These are phyloP conservation scores for Penicillium verhagenii DNA, from an alignment of 495 filamentous ascomycete species.

Conservation along the genomic window DNA sequence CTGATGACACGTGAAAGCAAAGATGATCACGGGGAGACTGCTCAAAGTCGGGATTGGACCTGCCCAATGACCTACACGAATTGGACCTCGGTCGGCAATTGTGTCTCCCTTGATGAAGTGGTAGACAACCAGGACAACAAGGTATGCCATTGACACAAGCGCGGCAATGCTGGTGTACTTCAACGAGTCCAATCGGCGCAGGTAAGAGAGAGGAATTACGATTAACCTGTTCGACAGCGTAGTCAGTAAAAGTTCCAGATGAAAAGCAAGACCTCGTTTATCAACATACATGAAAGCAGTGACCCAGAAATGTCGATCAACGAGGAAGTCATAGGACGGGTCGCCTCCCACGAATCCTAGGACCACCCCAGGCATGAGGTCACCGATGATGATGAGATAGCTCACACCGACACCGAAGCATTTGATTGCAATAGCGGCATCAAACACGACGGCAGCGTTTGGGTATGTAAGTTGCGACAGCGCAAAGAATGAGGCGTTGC, in stretches of 20 bases:
- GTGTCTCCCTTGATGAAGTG: slow-evolving; percentile 84
- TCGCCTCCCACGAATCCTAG: slow-evolving; percentile 65
- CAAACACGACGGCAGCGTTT: slow-evolving; percentile 93
- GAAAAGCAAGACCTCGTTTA: background rate
- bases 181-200: slow-evolving; percentile 85
- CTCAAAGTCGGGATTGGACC: slow-evolving; percentile 76
- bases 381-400: slow-evolving; percentile 97
- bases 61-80: slow-evolving; percentile 73
- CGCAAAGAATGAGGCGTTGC: slow-evolving; percentile 81
- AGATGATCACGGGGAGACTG: slow-evolving; percentile 91
- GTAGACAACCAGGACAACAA: slow-evolving; percentile 87
- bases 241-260: background rate
- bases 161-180: slow-evolving; percentile 97
- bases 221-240: slow-evolving; percentile 60
- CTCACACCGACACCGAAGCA: slow-evolving; percentile 96
- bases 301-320: slow-evolving; percentile 94
- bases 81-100: slow-evolving; percentile 62
- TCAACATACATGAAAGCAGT: slow-evolving; percentile 84
- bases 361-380: slow-evolving; percentile 95
- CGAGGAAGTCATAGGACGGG: slow-evolving; percentile 64
- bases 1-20: slow-evolving; percentile 98
- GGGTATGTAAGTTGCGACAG: slow-evolving; percentile 95
- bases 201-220: slow-evolving; percentile 90
- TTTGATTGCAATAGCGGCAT: slow-evolving; percentile 94
- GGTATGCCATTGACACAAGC: slow-evolving; percentile 87